Evolutionary conservation across 164 flowering plant genomes (phyloP).

Genomic region (Kalanchoe fedtschenkoi): DNA sequence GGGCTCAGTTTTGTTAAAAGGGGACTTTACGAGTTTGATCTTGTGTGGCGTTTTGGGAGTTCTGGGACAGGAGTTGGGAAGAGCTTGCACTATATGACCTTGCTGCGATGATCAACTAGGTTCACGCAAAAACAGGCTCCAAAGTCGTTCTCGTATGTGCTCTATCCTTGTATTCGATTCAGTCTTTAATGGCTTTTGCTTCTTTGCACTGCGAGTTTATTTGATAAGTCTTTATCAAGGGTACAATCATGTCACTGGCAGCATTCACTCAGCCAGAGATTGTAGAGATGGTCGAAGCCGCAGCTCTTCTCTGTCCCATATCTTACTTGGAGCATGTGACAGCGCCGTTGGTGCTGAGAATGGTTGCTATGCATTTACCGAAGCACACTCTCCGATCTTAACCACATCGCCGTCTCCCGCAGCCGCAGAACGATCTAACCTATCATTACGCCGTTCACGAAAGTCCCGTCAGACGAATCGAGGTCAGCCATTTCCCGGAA

Average conservation of each 20-base stretch:
- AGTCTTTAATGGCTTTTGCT: too few species aligned
- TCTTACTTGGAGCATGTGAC: slow-evolving; percentile 72
- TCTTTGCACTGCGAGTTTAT: neutral
- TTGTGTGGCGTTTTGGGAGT: slow-evolving; percentile 39
- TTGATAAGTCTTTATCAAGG: slow-evolving; percentile 35
- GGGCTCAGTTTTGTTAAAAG: too few species aligned
- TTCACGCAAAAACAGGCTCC: slow-evolving; percentile 43
- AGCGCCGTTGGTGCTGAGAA: slow-evolving; percentile 55
- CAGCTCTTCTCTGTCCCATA: slow-evolving; percentile 83
- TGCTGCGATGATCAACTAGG: slow-evolving; percentile 53
- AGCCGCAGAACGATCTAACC: too few species aligned
- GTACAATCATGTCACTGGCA: slow-evolving; percentile 87
- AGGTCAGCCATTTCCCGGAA: too few species aligned
- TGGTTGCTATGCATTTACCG: slow-evolving; percentile 73
- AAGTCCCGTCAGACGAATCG: too few species aligned
- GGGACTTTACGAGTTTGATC: neutral
- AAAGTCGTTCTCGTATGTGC: slow-evolving; percentile 43
- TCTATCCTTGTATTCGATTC: too few species aligned
- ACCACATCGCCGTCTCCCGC: too few species aligned
- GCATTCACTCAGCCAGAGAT: slow-evolving; percentile 72
- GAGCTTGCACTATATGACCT: slow-evolving; percentile 81
- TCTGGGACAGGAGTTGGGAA: slow-evolving; percentile 99
- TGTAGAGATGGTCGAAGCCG: slow-evolving; percentile 74
- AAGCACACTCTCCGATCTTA: too few species aligned
- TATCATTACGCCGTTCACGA: too few species aligned